A percentile compares a stretch with the other conserved stretches of the same genome.
These are phyloP conservation scores for Cladosporium sp. DNA, from an alignment of 2,329 filamentous ascomycete species.

Conservation along the genomic window DNA sequence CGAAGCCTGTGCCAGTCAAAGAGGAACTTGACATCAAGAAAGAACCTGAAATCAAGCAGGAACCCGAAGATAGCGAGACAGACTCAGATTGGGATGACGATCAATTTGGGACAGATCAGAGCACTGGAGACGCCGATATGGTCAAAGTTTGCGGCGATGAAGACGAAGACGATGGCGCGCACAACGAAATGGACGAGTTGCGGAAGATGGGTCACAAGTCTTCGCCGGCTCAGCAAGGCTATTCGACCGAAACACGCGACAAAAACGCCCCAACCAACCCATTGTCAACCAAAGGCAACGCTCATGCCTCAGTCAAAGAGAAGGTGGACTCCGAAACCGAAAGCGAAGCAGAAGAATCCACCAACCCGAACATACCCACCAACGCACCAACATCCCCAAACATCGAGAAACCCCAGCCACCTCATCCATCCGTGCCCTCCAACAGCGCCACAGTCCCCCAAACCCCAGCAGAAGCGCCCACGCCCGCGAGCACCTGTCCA, in stretches of 20 bases:
- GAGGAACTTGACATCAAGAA: constrained; percentile 31
- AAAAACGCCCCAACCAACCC: background rate
- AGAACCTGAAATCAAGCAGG: constrained; percentile 57
- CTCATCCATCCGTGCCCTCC: background rate
- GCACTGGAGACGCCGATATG: constrained; percentile 58
- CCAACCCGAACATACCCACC: background rate
- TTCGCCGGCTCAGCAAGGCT: background rate
- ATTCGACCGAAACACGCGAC: background rate
- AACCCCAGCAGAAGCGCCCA: background rate
- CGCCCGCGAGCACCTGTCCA: constrained; percentile 33
- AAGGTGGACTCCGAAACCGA: constrained; percentile 26
- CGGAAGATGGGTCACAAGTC: constrained; percentile 38
- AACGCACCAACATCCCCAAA: background rate
- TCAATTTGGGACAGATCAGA: constrained; percentile 60
- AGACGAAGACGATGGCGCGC: constrained; percentile 47
- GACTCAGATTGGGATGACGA: constrained; percentile 39
- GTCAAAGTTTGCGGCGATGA: constrained; percentile 73
- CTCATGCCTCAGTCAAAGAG: background rate
- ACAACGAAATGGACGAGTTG: constrained; percentile 65
- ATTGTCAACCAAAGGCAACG: background rate
- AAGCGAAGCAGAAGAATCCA: constrained; percentile 19
- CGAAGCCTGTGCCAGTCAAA: constrained; percentile 36
- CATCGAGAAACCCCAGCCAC: background rate
- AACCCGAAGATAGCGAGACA: constrained; percentile 55
- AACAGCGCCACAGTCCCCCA: background rate